phyloP scores from a whole-genome alignment of 345 rosid species.

The Reutealis trisperma region DNA sequence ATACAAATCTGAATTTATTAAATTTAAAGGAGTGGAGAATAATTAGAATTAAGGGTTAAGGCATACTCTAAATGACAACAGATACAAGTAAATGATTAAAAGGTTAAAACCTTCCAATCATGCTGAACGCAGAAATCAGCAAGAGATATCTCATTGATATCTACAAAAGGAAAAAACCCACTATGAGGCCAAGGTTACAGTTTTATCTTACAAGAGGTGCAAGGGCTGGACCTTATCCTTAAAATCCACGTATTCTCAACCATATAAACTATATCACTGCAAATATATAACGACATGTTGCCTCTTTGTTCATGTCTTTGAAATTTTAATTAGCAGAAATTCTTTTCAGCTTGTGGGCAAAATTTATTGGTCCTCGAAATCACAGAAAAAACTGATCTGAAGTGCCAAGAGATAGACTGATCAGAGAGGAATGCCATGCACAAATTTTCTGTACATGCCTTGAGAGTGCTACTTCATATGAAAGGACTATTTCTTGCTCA shows the following conservation, averaged over 20 bases:
- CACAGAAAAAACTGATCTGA: not conserved
- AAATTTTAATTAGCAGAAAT: not conserved
- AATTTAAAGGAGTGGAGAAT: not conserved
- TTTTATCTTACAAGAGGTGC: not conserved
- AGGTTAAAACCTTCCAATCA: not conserved
- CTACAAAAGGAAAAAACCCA: not conserved
- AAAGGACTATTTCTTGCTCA: not conserved
- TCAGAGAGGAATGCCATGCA: not conserved
- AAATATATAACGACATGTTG: not conserved
- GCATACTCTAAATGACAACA: not conserved
- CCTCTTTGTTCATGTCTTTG: not conserved
- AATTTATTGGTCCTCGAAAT: not conserved
- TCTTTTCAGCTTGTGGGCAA: not conserved
- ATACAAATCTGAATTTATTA: not conserved
- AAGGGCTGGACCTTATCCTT: not conserved
- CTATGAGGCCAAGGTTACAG: not conserved
- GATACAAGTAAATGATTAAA: not conserved
- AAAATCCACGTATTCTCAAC: not conserved
- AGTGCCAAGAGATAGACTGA: no score
- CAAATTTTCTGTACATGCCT: not conserved
- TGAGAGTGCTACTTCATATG: no score
- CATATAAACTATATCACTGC: not conserved
- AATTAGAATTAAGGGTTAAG: not conserved
- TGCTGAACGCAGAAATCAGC: not conserved
- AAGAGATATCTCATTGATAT: not conserved